A percentile compares a stretch with the other conserved stretches of the same genome.
Conservation (phyloP, 805 yeast genomes). For the Aciculoconidium aculeatum region DNA sequence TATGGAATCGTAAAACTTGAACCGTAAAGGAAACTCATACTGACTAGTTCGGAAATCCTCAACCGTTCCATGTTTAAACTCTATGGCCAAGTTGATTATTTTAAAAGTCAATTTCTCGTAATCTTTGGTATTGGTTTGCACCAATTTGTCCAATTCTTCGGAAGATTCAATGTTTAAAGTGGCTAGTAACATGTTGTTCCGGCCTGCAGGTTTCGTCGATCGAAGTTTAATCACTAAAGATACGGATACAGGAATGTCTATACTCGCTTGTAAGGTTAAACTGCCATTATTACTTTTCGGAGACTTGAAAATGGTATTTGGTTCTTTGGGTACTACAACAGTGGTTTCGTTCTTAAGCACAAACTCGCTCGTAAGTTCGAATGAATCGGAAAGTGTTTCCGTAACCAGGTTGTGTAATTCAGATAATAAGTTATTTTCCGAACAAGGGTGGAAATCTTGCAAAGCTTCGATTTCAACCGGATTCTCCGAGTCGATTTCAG, state of each 20-base stretch:
- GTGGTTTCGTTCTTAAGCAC: too few relatives aligned
- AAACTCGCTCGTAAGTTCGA: too few relatives aligned
- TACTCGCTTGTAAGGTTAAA: slow-evolving; percentile 7
- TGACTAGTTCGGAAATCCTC: slow-evolving; percentile 15
- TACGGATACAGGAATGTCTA: slow-evolving; percentile 24
- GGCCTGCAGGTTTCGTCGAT: slow-evolving; percentile 45
- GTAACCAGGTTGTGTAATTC: slow-evolving; percentile 12
- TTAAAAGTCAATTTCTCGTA: slow-evolving; percentile 13
- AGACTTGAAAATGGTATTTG: too few relatives aligned
- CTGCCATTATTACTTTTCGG: too few relatives aligned
- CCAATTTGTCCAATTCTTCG: slow-evolving; percentile 25
- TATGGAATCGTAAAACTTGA: slow-evolving; percentile 26
- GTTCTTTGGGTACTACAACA: too few relatives aligned
- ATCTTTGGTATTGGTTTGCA: slow-evolving; percentile 4
- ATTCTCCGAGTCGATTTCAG: slow-evolving; percentile 1
- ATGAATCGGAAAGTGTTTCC: too few relatives aligned
- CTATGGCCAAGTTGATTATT: slow-evolving; percentile 17
- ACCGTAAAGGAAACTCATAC: slow-evolving; percentile 20
- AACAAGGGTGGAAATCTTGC: slow-evolving; percentile 15
- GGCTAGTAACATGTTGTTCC: slow-evolving; percentile 39
- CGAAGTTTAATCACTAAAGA: slow-evolving; percentile 42
- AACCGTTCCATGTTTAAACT: slow-evolving; percentile 24
- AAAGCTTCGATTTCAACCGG: slow-evolving; percentile 6
- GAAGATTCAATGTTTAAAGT: slow-evolving; percentile 45
- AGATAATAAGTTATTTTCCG: slow-evolving; percentile 10